A percentile compares a stretch with the other conserved stretches of the same genome.
Evolutionary conservation across 1,139 yeast species (phyloP).

Genomic region (Hyphopichia pseudoburtonii): DNA sequence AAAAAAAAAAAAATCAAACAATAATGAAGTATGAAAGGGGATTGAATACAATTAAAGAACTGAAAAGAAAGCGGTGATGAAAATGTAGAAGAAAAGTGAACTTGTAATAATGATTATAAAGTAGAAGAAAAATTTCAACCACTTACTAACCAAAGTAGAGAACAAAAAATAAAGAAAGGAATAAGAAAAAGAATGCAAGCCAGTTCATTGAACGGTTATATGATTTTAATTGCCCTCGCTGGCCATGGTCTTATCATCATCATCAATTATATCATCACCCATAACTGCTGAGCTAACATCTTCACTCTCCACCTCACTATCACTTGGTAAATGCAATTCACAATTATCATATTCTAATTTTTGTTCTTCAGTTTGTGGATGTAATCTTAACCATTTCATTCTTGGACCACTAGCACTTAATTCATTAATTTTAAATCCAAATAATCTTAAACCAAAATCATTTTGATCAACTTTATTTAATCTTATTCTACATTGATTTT

Average conservation of each 20-base stretch:
- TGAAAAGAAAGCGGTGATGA: not conserved
- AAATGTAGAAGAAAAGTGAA: not conserved
- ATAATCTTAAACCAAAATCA: conserved; percentile 71
- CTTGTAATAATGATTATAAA: not conserved
- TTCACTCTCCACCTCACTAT: conserved; percentile 23
- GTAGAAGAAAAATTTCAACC: not conserved
- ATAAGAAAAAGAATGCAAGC: not conserved
- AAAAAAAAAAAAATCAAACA: too few relatives aligned
- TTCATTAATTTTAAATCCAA: conserved; percentile 85
- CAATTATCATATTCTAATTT: conserved; percentile 60
- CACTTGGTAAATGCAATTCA: conserved; percentile 55
- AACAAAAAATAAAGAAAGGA: not conserved
- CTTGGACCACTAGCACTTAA: conserved; percentile 80
- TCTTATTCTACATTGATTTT: conserved; percentile 47
- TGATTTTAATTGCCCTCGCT: conserved; percentile 26
- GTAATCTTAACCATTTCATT: conserved; percentile 90
- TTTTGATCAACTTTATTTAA: conserved; percentile 53
- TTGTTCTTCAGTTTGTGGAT: conserved; percentile 62
- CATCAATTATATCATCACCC: conserved; percentile 21
- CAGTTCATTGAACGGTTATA: not conserved
- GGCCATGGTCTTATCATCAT: conserved; percentile 50
- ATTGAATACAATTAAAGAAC: conserved; percentile 4
- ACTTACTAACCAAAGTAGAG: too few relatives aligned
- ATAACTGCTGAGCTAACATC: conserved; percentile 19
- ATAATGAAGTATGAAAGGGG: too few relatives aligned